A percentile compares a stretch with the other conserved stretches of the same genome.
Evolutionary conservation across 1,284 basidiomycete species (phyloP).

Genomic region (Boletus sp.): DNA sequence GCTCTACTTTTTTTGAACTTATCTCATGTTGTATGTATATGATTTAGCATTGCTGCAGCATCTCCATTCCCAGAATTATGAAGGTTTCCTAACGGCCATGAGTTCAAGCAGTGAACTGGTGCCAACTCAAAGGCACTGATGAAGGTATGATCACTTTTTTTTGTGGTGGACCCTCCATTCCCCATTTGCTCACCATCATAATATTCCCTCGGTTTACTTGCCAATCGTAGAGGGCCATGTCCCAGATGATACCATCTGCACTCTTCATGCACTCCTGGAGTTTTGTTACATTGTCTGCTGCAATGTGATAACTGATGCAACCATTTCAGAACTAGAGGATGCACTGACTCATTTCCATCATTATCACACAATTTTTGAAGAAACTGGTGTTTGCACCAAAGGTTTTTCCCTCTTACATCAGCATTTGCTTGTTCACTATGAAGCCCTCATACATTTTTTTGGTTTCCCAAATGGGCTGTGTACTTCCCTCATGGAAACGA

Average conservation of each 20-base stretch:
- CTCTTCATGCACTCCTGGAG: slow-evolving; percentile 13
- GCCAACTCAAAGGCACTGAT: slow-evolving; percentile 25
- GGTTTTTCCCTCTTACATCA: not conserved
- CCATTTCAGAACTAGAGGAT: not conserved
- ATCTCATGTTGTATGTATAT: no score
- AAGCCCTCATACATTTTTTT: slow-evolving; percentile 5
- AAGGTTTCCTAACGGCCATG: slow-evolving; percentile 17
- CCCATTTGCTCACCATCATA: no score
- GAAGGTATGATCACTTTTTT: slow-evolving; percentile 1
- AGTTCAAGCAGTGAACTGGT: slow-evolving; percentile 24
- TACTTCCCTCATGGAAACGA: slow-evolving; percentile 7
- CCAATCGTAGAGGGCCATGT: slow-evolving; percentile 7
- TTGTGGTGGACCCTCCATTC: no score
- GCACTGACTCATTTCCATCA: not conserved
- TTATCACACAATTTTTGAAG: not conserved
- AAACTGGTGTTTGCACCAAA: not conserved
- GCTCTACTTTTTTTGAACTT: no score
- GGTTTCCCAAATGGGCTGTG: slow-evolving; percentile 5
- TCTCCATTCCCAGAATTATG: slow-evolving; percentile 8
- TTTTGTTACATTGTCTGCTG: slow-evolving; percentile 15
- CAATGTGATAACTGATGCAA: not conserved
- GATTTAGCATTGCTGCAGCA: slow-evolving; percentile 9
- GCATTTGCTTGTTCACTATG: slow-evolving; percentile 8
- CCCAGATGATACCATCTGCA: not conserved
- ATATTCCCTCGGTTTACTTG: slow-evolving; percentile 4